A percentile compares a stretch with the other conserved stretches of the same genome.
Evolutionary conservation across 257 asterid genomes (phyloP).

Genomic region (Thymus mandschuricus): DNA sequence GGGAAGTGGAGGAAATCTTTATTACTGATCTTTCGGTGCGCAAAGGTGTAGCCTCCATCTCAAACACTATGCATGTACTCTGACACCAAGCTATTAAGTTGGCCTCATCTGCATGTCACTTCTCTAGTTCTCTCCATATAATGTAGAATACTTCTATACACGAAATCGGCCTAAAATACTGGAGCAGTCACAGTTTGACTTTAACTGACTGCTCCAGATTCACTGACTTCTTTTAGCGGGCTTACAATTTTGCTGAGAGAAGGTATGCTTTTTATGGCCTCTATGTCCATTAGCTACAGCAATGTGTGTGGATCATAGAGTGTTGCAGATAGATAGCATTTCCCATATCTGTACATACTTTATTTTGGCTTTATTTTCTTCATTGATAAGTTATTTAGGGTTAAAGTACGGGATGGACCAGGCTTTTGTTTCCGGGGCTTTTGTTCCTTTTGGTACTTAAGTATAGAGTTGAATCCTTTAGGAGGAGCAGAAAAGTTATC

Average conservation of each 20-base stretch:
- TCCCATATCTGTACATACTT: no score
- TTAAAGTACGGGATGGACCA: no score
- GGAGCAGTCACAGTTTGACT: background rate
- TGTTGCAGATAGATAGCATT: no score
- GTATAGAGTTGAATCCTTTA: no score
- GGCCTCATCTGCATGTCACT: no score
- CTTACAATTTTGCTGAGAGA: background rate
- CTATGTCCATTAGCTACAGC: background rate
- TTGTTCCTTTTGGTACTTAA: no score
- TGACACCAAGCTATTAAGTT: background rate
- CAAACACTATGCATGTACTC: background rate
- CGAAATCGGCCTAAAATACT: background rate
- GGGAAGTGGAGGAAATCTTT: conserved; percentile 3
- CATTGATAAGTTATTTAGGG: no score
- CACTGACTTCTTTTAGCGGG: background rate
- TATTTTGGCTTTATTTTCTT: no score
- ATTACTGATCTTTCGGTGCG: background rate
- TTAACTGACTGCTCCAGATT: background rate
- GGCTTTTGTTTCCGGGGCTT: no score
- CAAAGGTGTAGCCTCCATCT: background rate
- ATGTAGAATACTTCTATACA: no score
- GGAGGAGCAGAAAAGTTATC: no score
- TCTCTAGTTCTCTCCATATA: no score
- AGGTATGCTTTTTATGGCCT: background rate
- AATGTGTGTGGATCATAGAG: background rate